Conservation (phyloP, 202 grass and related monocot genomes). For the Cymbopogon flexuosus region DNA sequence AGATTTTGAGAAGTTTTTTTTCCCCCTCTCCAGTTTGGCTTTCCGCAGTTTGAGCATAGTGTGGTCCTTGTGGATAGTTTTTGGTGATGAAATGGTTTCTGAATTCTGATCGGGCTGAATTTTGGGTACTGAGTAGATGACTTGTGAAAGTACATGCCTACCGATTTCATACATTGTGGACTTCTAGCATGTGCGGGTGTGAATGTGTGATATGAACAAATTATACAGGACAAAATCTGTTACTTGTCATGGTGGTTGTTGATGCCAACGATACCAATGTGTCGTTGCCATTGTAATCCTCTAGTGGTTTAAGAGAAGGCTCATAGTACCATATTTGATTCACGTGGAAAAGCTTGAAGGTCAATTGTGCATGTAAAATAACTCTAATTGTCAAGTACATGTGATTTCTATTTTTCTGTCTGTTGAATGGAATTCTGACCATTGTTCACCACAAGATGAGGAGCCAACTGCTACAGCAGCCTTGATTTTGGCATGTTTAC, state of each 20-base stretch:
- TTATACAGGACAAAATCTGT: background rate
- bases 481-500: background rate
- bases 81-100: background rate
- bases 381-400: background rate
- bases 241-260: background rate
- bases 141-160: background rate
- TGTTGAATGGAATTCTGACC: background rate
- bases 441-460: background rate
- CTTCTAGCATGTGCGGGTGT: background rate
- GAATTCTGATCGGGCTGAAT: background rate
- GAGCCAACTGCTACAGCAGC: background rate
- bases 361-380: too few relatives aligned
- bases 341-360: background rate
- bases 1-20: too few relatives aligned
- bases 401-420: background rate
- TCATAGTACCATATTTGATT: background rate
- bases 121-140: background rate
- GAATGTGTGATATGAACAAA: background rate
- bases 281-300: background rate
- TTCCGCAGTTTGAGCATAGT: too few relatives aligned
- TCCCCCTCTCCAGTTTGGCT: too few relatives aligned
- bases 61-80: too few relatives aligned
- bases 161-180: background rate
- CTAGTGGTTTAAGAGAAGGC: too few relatives aligned
- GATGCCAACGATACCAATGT: background rate